Evolutionary conservation across 1,284 basidiomycete genomes (phyloP), one percentile per base, ranked within the genome.

Genomic region (Heliocybe sulcata): DNA sequence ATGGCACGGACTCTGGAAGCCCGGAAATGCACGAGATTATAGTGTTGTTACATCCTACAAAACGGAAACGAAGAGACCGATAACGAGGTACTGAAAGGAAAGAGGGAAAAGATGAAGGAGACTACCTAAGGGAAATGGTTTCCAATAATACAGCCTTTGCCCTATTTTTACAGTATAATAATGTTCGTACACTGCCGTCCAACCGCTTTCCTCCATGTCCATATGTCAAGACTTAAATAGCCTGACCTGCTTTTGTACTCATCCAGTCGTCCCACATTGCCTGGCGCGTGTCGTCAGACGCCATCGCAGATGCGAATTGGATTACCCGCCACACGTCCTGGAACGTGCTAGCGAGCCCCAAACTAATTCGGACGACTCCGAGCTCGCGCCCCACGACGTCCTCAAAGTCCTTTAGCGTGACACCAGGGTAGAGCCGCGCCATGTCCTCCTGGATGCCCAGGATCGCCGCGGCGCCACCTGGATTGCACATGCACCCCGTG

Each of bases 401-500:
- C 66, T 90, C 83, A 60, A 90, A 82, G 35, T 82, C 81, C 45
- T 71, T 70, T 50, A 86, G 74, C 3, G 80, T 85, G 26, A 81
- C 76, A 3, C 84, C 83, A 1, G 75, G 70, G 57, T 77, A 80
- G 0, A 90, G 73, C 14, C 66, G 68, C n/a, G 73, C 69, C 87
- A 91, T 91, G 57, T 82, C 75, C n/a, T 77, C 73, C 56, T 82
- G 70, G 31, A 90, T 77, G 0, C 82, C 85, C 2, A 90, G 75
- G 3, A 90, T 71, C 2, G 83, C 78, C 0, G 87, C 82, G 0
- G 87, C 86, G 11, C 83, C 89, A 6, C 90, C 90, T 3, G 90
- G 87, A 59, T 92, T 92, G 64, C 90, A 92, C 78, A 92, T 85
- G 65, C 90, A 92, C 0, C 90, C 90, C 1, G 89, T 89, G 45